A percentile compares a stretch with the other conserved stretches of the same genome.
These are phyloP conservation scores for Entrophospora sp. DNA, from an alignment of 192 early-diverging fungal species.

Conservation along the genomic window DNA sequence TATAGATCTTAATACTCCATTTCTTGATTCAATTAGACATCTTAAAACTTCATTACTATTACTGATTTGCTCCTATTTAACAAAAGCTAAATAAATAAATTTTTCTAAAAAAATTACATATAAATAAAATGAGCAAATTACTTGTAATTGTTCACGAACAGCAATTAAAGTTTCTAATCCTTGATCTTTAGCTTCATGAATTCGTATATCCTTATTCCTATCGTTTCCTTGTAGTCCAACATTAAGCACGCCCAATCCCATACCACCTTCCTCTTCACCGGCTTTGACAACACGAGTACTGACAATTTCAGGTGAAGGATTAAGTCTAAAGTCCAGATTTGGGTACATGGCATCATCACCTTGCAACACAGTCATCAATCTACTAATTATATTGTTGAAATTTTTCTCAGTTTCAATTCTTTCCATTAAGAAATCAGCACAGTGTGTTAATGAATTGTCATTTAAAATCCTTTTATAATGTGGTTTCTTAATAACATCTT, in stretches of 20 bases:
- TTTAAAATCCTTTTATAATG: constrained; percentile 45
- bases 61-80: not conserved
- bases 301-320: constrained; percentile 10
- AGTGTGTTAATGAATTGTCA: constrained; percentile 41
- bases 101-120: too few species aligned
- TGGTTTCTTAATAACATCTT: constrained; percentile 39
- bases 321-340: constrained; percentile 35
- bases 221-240: constrained; percentile 15
- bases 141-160: constrained; percentile 12
- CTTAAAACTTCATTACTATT: constrained; percentile 1
- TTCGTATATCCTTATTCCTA: constrained; percentile 8
- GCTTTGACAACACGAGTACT: constrained; percentile 12
- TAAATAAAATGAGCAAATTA: too few species aligned
- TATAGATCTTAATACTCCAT: not conserved
- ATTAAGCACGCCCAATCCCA: constrained; percentile 14
- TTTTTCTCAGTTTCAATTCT: constrained; percentile 57
- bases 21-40: not conserved
- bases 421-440: constrained; percentile 47
- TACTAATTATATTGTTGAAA: constrained; percentile 48
- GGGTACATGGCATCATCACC: constrained; percentile 55
- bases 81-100: too few species aligned
- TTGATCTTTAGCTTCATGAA: constrained; percentile 12
- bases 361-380: constrained; percentile 43
- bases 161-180: constrained; percentile 2
- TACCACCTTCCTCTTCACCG: constrained; percentile 14